Evolutionary conservation across 1,284 basidiomycete genomes (phyloP).

Genomic region (Kalmanozyma brasiliensis): DNA sequence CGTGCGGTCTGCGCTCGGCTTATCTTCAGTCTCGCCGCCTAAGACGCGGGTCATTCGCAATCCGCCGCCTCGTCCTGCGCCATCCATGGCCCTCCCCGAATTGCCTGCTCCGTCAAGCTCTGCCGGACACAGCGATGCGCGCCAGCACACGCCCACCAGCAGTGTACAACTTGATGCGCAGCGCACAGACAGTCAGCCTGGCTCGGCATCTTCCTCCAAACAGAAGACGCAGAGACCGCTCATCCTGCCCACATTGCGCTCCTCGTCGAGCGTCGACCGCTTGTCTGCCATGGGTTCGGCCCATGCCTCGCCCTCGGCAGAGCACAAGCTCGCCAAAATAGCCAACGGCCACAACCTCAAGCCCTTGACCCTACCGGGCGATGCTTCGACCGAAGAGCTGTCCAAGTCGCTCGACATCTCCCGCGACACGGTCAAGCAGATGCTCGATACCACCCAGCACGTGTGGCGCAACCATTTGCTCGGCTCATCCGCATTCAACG

Average conservation of each 20-base stretch:
- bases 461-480: slow-evolving; percentile 40
- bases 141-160: slow-evolving; percentile 4
- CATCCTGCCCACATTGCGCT: slow-evolving; percentile 30
- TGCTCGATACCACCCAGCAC: slow-evolving; percentile 45
- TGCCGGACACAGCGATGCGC: background rate
- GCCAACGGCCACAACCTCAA: slow-evolving; percentile 6
- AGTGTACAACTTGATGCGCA: slow-evolving; percentile 4
- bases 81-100: slow-evolving; percentile 24
- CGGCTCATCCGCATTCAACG: slow-evolving; percentile 6
- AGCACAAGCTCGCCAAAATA: background rate
- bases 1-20: background rate
- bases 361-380: slow-evolving; percentile 14
- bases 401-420: slow-evolving; percentile 44
- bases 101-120: slow-evolving; percentile 7
- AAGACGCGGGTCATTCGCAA: slow-evolving; percentile 13
- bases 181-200: background rate
- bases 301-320: slow-evolving; percentile 1
- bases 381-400: slow-evolving; percentile 29
- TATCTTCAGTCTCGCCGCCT: slow-evolving; percentile 4
- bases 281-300: slow-evolving; percentile 12
- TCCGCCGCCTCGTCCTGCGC: slow-evolving; percentile 34
- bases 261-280: slow-evolving; percentile 18
- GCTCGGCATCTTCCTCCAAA: slow-evolving; percentile 6
- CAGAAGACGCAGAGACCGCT: slow-evolving; percentile 25
- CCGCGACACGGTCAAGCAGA: slow-evolving; percentile 41